Percentiles rank a stretch among this genome's conserved stretches.
Conservation (phyloP, 306 rosid species). For the Trifolium pratense region DNA sequence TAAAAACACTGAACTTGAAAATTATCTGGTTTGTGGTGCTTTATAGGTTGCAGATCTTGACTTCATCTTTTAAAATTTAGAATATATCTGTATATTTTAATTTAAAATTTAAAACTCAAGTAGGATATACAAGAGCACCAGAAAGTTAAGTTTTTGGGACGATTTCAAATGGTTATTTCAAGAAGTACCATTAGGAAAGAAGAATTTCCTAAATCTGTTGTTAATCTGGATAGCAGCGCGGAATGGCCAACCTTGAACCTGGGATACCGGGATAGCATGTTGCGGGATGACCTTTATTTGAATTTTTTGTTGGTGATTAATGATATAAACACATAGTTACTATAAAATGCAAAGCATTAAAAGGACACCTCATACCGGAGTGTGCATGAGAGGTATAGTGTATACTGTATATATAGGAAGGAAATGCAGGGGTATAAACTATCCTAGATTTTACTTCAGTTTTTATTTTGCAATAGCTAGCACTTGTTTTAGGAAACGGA, state of each 20-base stretch:
- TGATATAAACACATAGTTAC: background rate
- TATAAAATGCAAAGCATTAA: background rate
- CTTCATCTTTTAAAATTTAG: slow-evolving; percentile 9
- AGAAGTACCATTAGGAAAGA: background rate
- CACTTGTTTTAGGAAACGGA: background rate
- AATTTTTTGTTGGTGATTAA: background rate
- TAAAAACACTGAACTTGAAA: slow-evolving; percentile 3
- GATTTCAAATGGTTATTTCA: background rate
- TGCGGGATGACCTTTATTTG: background rate
- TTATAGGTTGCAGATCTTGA: slow-evolving; percentile 16
- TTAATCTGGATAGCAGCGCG: background rate
- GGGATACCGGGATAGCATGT: too few species aligned
- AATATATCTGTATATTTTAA: slow-evolving; percentile 1
- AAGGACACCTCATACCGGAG: background rate
- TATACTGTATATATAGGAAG: background rate
- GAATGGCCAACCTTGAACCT: background rate
- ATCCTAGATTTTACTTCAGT: background rate
- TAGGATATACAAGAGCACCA: background rate
- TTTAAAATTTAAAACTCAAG: slow-evolving; percentile 11
- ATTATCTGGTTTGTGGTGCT: slow-evolving; percentile 3
- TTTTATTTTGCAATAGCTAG: background rate
- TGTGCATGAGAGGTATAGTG: background rate
- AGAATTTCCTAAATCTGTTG: background rate
- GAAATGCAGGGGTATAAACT: background rate
- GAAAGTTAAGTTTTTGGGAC: background rate